phyloP scores from a whole-genome alignment of 2,329 filamentous ascomycete genomes.

The Monosporascus sp. region DNA sequence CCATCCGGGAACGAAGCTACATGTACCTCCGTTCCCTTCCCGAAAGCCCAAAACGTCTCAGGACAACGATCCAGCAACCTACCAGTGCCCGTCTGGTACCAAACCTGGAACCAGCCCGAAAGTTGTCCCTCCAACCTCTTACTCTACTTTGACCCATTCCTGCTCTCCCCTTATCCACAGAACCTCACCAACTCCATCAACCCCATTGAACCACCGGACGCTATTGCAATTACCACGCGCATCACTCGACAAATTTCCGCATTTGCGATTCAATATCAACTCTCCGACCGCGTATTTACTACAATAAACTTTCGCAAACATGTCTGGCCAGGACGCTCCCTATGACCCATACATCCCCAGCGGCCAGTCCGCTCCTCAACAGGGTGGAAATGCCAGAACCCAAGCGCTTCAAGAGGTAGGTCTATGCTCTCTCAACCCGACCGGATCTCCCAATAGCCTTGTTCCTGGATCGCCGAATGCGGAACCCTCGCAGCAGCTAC shows the following conservation, averaged over 20 bases:
- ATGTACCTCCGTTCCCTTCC: not conserved
- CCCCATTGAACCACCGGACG: not conserved
- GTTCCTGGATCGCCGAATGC: constrained; percentile 16
- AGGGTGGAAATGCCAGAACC: constrained; percentile 47
- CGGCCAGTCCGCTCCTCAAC: constrained; percentile 46
- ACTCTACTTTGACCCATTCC: not conserved
- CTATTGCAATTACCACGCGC: not conserved
- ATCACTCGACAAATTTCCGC: not conserved
- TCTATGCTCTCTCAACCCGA: constrained; percentile 23
- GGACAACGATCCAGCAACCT: not conserved
- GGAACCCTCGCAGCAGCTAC: not conserved
- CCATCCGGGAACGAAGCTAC: not conserved
- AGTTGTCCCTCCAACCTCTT: not conserved
- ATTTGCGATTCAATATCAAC: not conserved
- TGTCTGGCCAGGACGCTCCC: constrained; percentile 56
- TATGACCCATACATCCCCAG: constrained; percentile 88
- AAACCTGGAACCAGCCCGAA: too few relatives aligned
- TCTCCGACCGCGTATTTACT: not conserved
- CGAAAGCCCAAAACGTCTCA: not conserved
- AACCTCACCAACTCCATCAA: not conserved
- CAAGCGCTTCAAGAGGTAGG: constrained; percentile 80
- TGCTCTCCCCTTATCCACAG: not conserved
- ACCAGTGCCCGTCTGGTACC: not conserved
- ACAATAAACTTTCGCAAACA: constrained; percentile 27
- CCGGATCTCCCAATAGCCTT: constrained; percentile 10